These are phyloP conservation scores for Eimeria acervulina DNA, from an alignment of 169 alveolate species.

Conservation along the genomic window DNA sequence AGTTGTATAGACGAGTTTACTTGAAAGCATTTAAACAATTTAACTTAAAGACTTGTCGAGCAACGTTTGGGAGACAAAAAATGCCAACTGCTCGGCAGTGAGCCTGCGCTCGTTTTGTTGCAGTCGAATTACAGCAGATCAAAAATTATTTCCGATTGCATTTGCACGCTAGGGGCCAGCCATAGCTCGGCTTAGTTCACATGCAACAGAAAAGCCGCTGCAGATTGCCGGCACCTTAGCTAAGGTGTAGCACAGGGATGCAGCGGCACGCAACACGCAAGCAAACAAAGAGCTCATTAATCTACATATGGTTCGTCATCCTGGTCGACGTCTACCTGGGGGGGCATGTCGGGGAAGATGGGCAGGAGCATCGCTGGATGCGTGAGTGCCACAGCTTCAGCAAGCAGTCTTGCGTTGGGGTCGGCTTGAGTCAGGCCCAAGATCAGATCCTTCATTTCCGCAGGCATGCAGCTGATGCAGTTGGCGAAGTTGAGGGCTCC, in stretches of 20 bases:
- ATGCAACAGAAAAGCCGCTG: background rate
- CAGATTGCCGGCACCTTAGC: background rate
- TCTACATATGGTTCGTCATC: background rate
- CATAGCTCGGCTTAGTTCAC: background rate
- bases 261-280: background rate
- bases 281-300: background rate
- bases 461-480: conserved; percentile 30
- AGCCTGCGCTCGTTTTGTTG: background rate
- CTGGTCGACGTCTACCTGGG: conserved; percentile 22
- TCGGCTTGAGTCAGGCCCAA: conserved; percentile 3
- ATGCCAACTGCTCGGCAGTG: background rate
- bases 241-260: background rate
- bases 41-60: background rate
- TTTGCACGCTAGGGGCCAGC: background rate
- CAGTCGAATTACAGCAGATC: background rate
- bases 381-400: background rate
- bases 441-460: conserved; percentile 41
- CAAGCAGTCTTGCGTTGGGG: background rate
- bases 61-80: background rate
- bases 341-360: conserved; percentile 7
- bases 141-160: background rate
- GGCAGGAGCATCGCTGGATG: conserved; percentile 69
- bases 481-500: conserved; percentile 8
- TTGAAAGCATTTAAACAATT: background rate
- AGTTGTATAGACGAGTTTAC: background rate